Percentiles rank a stretch among this genome's conserved stretches.
Conservation (phyloP, 1,284 basidiomycete genomes). For the Papiliotrema fonsecae region DNA sequence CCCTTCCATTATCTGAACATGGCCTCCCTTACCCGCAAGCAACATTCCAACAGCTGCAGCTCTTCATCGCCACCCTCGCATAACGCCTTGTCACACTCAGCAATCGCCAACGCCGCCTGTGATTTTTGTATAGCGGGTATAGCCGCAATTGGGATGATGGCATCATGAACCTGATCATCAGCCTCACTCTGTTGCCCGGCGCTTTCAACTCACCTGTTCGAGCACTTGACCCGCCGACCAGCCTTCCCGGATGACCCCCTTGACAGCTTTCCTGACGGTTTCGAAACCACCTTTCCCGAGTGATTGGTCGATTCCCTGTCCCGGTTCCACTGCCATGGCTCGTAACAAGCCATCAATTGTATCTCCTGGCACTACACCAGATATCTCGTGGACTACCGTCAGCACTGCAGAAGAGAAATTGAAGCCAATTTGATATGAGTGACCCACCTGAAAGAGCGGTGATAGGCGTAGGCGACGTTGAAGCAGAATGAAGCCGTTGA, state of each 20-base stretch:
- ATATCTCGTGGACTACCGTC: conserved; percentile 83
- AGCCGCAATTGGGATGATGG: conserved; percentile 74
- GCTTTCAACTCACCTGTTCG: conserved; percentile 60
- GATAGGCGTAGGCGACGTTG: conserved; percentile 65
- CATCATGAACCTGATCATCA: conserved; percentile 72
- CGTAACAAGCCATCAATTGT: conserved; percentile 67
- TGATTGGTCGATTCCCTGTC: conserved; percentile 53
- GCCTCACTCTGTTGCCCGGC: not conserved
- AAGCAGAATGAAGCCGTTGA: conserved; percentile 70
- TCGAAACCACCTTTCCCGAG: conserved; percentile 61
- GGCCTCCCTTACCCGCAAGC: conserved; percentile 68
- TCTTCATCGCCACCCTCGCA: conserved; percentile 99
- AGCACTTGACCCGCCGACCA: conserved; percentile 90
- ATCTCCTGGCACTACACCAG: conserved; percentile 80
- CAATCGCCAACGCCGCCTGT: conserved; percentile 74
- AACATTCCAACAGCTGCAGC: conserved; percentile 86
- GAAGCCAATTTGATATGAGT: too few relatives aligned
- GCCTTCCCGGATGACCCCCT: conserved; percentile 72
- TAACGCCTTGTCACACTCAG: conserved; percentile 92
- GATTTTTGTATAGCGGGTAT: conserved; percentile 79
- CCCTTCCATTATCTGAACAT: conserved; percentile 24
- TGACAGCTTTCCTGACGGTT: conserved; percentile 66
- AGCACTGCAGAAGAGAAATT: not conserved
- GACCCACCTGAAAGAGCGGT: conserved; percentile 52
- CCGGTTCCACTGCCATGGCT: conserved; percentile 68